phyloP scores from a whole-genome alignment of 2,329 filamentous ascomycete genomes.

The Alternaria ventricosa region DNA sequence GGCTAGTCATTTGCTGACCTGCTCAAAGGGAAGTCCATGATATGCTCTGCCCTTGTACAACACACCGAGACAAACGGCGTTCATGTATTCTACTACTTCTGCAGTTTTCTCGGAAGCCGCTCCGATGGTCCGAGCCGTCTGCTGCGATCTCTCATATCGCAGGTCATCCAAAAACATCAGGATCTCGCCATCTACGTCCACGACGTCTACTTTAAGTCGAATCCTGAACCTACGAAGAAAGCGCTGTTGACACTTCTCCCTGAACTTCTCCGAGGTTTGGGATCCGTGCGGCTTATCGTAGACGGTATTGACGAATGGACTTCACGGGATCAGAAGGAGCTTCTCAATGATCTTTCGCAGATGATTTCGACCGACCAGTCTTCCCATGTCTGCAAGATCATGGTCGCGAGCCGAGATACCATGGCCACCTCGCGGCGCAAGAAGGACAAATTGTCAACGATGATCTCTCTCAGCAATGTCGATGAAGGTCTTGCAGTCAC shows the following conservation, averaged over 20 bases:
- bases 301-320: not conserved
- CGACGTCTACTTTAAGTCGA: not conserved
- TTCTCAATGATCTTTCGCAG: not conserved
- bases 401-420: not conserved
- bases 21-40: not conserved
- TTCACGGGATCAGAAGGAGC: not conserved
- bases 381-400: not conserved
- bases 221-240: not conserved
- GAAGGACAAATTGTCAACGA: not conserved
- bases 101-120: not conserved
- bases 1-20: not conserved
- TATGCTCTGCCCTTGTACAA: not conserved
- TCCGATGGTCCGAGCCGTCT: not conserved
- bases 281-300: not conserved
- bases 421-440: too few relatives aligned
- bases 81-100: not conserved
- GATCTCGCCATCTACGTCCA: not conserved
- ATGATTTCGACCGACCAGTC: not conserved
- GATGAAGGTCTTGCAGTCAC: not conserved
- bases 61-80: not conserved
- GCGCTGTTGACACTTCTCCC: not conserved
- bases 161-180: not conserved
- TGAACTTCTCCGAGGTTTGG: not conserved
- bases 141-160: not conserved
- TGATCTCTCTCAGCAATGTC: not conserved